phyloP scores from a whole-genome alignment of 2,329 filamentous ascomycete genomes.

The Orbilia oligospora region DNA sequence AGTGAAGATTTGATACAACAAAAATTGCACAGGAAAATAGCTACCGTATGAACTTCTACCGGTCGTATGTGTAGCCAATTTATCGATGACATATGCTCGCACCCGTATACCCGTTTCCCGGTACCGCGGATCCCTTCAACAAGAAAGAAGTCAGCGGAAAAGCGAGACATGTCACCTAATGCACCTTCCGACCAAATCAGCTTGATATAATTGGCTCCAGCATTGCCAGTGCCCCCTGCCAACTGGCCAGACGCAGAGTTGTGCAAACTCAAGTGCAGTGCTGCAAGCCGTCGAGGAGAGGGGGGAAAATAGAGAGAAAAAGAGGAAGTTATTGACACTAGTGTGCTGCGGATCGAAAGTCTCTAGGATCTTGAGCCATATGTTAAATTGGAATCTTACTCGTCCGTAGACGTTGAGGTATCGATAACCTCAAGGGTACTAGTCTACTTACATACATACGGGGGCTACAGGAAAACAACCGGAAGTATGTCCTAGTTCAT shows the following conservation, averaged over 20 bases:
- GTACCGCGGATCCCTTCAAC: conserved; percentile 20
- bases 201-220: conserved; percentile 21
- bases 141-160: conserved; percentile 1
- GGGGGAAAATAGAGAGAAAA: neutral
- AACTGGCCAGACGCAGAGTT: conserved; percentile 27
- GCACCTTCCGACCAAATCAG: conserved; percentile 7
- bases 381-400: no score
- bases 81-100: conserved; percentile 21
- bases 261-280: conserved; percentile 24
- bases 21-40: neutral
- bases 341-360: neutral
- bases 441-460: neutral
- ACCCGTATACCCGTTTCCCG: conserved; percentile 29
- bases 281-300: neutral
- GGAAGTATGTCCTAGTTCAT: neutral
- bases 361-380: no score
- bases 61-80: neutral
- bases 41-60: neutral
- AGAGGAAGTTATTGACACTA: neutral
- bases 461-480: neutral
- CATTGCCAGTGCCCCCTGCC: conserved; percentile 12
- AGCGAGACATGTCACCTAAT: conserved; percentile 30
- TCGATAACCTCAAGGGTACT: neutral
- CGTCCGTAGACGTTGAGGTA: neutral
- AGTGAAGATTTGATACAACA: neutral